A percentile compares a stretch with the other conserved stretches of the same genome.
Evolutionary conservation across 441 rosid species (phyloP).

Genomic region (Theobroma grandiflorum): DNA sequence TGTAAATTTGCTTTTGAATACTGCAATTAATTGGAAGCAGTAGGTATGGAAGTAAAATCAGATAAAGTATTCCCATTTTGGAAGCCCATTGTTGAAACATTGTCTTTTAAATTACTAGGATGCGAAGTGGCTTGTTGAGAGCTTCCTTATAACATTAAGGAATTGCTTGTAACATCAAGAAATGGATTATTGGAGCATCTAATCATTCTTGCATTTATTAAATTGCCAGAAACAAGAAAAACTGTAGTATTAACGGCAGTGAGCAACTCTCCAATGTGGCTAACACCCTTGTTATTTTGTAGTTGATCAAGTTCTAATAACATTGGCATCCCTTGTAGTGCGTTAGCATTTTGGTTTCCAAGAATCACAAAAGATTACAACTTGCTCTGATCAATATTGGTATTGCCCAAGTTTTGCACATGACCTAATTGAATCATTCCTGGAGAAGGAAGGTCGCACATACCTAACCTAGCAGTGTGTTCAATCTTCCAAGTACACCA

Average conservation of each 20-base stretch:
- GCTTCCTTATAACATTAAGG: conserved; percentile 47
- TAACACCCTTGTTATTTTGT: conserved; percentile 43
- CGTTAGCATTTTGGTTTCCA: conserved; percentile 40
- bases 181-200: conserved; percentile 46
- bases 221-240: conserved; percentile 43
- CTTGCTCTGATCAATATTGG: conserved; percentile 29
- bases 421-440: conserved; percentile 56
- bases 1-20: conserved; percentile 40
- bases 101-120: too few species aligned
- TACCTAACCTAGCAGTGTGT: conserved; percentile 58
- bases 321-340: too few species aligned
- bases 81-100: conserved; percentile 47
- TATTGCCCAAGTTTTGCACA: conserved; percentile 49
- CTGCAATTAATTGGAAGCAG: too few species aligned
- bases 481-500: too few species aligned
- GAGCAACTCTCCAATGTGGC: conserved; percentile 41
- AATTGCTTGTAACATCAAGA: conserved; percentile 41
- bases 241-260: conserved; percentile 34
- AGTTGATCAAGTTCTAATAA: conserved; percentile 61
- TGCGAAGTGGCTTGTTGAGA: conserved; percentile 41
- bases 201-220: too few species aligned
- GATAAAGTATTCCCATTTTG: conserved; percentile 39
- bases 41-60: conserved; percentile 41
- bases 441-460: conserved; percentile 57
- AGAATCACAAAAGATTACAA: too few species aligned